These are phyloP conservation scores for Saccharomycopsis phalli DNA, from an alignment of 1,139 yeast genomes.

Conservation along the genomic window DNA sequence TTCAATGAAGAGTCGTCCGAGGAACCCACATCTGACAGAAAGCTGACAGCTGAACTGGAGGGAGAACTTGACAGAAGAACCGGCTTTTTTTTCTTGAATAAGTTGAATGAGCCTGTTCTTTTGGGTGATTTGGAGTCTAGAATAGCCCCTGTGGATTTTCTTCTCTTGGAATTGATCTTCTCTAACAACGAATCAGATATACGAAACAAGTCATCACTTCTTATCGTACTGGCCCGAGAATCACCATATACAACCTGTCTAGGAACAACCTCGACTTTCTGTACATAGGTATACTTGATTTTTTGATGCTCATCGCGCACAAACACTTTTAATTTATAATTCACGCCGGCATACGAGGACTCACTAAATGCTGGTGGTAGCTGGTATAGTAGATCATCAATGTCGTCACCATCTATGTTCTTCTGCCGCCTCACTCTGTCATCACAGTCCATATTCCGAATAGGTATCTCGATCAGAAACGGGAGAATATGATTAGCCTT, in stretches of 20 bases:
- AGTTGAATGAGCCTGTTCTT: not conserved
- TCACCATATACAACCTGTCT: not conserved
- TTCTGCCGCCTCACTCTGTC: not conserved
- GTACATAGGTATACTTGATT: not conserved
- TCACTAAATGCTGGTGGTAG: constrained; percentile 1
- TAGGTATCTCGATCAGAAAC: not conserved
- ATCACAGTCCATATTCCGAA: not conserved
- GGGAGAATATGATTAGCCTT: not conserved
- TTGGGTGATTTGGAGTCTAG: not conserved
- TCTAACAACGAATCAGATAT: not conserved
- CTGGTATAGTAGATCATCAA: not conserved
- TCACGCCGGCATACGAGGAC: not conserved
- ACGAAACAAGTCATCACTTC: not conserved
- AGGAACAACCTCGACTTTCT: not conserved
- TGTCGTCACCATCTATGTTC: constrained; percentile 1
- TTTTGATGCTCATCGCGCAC: not conserved
- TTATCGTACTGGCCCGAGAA: not conserved
- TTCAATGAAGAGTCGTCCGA: not conserved
- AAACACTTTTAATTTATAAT: constrained; percentile 1
- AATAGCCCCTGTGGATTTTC: not conserved
- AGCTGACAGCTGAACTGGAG: constrained; percentile 1
- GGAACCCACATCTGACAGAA: not conserved
- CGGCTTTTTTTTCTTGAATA: not conserved
- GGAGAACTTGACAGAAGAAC: not conserved
- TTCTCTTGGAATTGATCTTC: not conserved